phyloP scores from a whole-genome alignment of 2,329 filamentous ascomycete genomes.

The Exserohilum turcica region DNA sequence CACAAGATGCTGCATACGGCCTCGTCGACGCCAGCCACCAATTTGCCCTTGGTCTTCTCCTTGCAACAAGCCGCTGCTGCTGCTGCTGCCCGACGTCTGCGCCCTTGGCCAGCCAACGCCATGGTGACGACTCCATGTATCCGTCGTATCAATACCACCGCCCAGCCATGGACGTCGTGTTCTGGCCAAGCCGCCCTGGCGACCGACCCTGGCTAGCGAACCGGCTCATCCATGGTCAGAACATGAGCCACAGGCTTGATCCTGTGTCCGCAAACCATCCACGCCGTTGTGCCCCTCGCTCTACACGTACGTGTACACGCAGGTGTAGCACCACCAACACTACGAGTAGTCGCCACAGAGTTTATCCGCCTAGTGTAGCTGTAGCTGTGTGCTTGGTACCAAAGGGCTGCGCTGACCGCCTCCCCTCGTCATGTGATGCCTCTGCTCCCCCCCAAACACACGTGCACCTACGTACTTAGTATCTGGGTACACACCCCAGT shows the following conservation, averaged over 20 bases:
- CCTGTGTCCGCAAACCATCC: slow-evolving; percentile 11
- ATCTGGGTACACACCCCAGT: too few relatives aligned
- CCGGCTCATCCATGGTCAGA: slow-evolving; percentile 5
- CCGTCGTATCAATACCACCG: too few relatives aligned
- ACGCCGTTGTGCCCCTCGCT: slow-evolving; percentile 23
- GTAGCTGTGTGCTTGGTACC: slow-evolving; percentile 9
- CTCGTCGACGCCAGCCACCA: slow-evolving; percentile 19
- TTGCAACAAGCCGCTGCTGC: too few relatives aligned
- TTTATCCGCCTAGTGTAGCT: slow-evolving; percentile 21
- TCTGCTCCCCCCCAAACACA: slow-evolving; percentile 7
- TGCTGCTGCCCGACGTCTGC: not conserved
- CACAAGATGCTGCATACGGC: slow-evolving; percentile 22
- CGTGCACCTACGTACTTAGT: too few relatives aligned
- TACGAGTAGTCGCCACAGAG: slow-evolving; percentile 22
- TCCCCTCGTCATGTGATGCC: slow-evolving; percentile 15
- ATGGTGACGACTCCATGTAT: too few relatives aligned
- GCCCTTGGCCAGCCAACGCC: too few relatives aligned
- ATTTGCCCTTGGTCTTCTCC: too few relatives aligned
- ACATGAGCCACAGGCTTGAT: not conserved
- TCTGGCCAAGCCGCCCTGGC: slow-evolving; percentile 18
- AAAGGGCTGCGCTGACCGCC: not conserved
- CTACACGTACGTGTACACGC: too few relatives aligned
- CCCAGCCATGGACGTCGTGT: not conserved
- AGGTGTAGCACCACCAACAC: too few relatives aligned
- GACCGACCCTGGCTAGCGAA: slow-evolving; percentile 8